Conservation (phyloP, 345 rosid species). For the Zanthoxylum bungeanum region DNA sequence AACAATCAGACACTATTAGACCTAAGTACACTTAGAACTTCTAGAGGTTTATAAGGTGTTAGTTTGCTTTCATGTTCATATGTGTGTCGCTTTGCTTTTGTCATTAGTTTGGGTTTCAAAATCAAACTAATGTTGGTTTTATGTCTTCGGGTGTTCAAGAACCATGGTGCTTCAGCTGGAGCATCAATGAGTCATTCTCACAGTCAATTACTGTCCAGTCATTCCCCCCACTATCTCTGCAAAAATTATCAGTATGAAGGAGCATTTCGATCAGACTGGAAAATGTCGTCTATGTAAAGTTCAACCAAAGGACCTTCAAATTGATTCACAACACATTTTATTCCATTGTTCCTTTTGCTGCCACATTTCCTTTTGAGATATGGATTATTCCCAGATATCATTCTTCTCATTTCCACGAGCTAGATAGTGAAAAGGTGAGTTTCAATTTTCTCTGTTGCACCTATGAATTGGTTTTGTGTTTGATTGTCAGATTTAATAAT, state of each 20-base stretch:
- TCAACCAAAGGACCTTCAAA: conserved; percentile 43
- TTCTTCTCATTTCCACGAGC: conserved; percentile 62
- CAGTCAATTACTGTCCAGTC: conserved; percentile 72
- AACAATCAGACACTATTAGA: not conserved
- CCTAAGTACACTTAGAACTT: not conserved
- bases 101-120: not conserved
- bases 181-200: conserved; percentile 95
- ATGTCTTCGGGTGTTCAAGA: conserved; percentile 75
- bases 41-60: not conserved
- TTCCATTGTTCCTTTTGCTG: conserved; percentile 64
- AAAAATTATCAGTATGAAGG: conserved; percentile 55
- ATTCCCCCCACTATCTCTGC: conserved; percentile 63
- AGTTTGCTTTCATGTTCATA: not conserved
- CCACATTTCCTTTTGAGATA: conserved; percentile 72
- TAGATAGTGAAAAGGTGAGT: conserved; percentile 55
- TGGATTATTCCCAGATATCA: conserved; percentile 80
- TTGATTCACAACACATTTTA: conserved; percentile 58
- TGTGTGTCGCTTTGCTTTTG: not conserved
- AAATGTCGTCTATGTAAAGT: conserved; percentile 69
- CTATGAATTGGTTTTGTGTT: not conserved
- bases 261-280: conserved; percentile 54
- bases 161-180: conserved; percentile 90
- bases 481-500: not conserved
- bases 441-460: not conserved
- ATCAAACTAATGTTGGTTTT: conserved; percentile 12